These are phyloP conservation scores for Xylariaceae sp. DNA, from an alignment of 2,329 filamentous ascomycete species.

Conservation along the genomic window DNA sequence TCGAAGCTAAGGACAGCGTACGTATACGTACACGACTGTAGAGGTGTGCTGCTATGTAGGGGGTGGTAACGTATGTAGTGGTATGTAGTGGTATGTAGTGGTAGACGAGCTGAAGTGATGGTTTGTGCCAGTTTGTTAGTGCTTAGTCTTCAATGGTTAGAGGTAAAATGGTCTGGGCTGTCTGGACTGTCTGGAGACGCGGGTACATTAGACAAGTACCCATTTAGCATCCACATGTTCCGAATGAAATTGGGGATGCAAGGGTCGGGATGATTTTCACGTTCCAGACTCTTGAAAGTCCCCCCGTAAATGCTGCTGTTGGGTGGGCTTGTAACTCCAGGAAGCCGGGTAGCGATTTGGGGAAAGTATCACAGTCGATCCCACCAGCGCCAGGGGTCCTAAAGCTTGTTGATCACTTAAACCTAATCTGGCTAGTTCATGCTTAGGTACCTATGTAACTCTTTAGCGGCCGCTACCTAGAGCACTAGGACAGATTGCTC, in stretches of 20 bases:
- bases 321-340: slow-evolving; percentile 21
- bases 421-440: slow-evolving; percentile 21
- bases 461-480: no score
- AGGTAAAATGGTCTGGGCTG: not conserved
- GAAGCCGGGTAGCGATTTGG: slow-evolving; percentile 25
- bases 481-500: no score
- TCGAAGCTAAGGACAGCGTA: not conserved
- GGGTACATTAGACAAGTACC: no score
- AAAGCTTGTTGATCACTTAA: slow-evolving; percentile 27
- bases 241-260: slow-evolving; percentile 29
- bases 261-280: slow-evolving; percentile 25
- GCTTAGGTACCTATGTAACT: no score
- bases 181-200: not conserved
- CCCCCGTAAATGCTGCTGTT: not conserved
- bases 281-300: slow-evolving; percentile 24
- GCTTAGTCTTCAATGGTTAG: not conserved
- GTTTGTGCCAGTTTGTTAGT: not conserved
- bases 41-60: no score
- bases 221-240: slow-evolving; percentile 13
- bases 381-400: slow-evolving; percentile 12
- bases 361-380: slow-evolving; percentile 28
- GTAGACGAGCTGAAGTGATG: not conserved
- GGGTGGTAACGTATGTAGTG: no score
- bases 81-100: not conserved
- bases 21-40: no score